These are phyloP conservation scores for Prototheca wickerhamii DNA, from an alignment of 163 green algal genomes.

Conservation along the genomic window DNA sequence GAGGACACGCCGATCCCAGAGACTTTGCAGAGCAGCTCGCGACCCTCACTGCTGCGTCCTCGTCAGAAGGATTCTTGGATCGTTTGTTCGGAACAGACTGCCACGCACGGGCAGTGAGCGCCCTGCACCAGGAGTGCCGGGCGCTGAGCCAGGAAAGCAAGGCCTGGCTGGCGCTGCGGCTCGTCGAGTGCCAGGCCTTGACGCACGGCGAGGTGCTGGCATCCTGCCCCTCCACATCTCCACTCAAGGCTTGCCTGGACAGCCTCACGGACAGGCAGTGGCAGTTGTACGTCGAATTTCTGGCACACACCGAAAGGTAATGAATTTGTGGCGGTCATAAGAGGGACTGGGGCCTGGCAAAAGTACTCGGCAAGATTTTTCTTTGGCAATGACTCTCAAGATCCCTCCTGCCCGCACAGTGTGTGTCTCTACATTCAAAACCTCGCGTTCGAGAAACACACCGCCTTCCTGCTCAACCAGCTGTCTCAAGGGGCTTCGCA, in stretches of 20 bases:
- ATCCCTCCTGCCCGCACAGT: constrained; percentile 3
- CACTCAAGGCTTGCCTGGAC: constrained; percentile 28
- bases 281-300: constrained; percentile 32
- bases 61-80: constrained; percentile 23
- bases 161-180: constrained; percentile 28
- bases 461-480: constrained; percentile 37
- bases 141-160: constrained; percentile 29
- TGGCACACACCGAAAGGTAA: constrained; percentile 36
- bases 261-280: constrained; percentile 21
- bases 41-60: constrained; percentile 1
- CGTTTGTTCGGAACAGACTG: constrained; percentile 36
- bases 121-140: constrained; percentile 26
- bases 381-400: too few relatives aligned
- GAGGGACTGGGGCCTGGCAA: not conserved
- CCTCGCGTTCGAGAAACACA: constrained; percentile 40
- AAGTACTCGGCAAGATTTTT: too few relatives aligned
- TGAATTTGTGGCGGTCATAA: not conserved
- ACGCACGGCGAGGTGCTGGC: constrained; percentile 27
- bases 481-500: constrained; percentile 15
- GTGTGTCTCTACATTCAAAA: constrained; percentile 49
- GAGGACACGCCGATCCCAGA: not conserved
- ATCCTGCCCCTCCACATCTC: constrained; percentile 17
- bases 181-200: constrained; percentile 34
- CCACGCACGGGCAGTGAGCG: constrained; percentile 20
- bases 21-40: constrained; percentile 2